phyloP scores from a whole-genome alignment of 805 yeast genomes.

The Kodamaea restingae region DNA sequence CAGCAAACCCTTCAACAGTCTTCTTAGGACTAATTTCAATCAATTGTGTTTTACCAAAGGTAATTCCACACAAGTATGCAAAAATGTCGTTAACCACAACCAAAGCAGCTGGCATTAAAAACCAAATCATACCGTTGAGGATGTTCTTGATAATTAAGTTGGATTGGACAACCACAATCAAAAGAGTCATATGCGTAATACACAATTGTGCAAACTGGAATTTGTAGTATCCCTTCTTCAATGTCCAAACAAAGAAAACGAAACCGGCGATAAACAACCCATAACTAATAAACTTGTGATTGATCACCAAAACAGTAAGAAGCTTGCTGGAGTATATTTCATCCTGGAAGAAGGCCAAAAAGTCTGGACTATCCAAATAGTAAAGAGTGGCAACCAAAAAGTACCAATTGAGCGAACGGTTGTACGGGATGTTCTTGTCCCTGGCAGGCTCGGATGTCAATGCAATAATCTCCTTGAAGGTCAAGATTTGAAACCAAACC shows the following conservation, averaged over 20 bases:
- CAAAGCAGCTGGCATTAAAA: conserved; percentile 82
- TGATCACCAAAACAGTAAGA: conserved; percentile 58
- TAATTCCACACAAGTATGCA: conserved; percentile 95
- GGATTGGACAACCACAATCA: conserved; percentile 89
- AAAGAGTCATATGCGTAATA: conserved; percentile 87
- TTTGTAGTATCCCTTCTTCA: conserved; percentile 82
- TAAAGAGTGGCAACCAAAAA: conserved; percentile 82
- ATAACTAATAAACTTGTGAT: conserved; percentile 83
- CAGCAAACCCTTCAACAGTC: conserved; percentile 95
- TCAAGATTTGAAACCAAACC: conserved; percentile 68
- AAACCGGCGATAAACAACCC: conserved; percentile 82
- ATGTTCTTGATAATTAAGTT: conserved; percentile 89
- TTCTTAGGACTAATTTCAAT: conserved; percentile 94
- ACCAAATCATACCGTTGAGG: conserved; percentile 90
- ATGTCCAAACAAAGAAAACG: conserved; percentile 81
- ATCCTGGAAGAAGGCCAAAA: conserved; percentile 63
- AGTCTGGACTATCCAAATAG: conserved; percentile 82
- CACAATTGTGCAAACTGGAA: conserved; percentile 94
- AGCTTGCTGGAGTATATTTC: conserved; percentile 48
- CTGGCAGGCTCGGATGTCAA: conserved; percentile 80
- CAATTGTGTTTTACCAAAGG: conserved; percentile 90
- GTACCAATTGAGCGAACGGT: conserved; percentile 88
- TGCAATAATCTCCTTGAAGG: conserved; percentile 87
- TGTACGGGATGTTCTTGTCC: conserved; percentile 78
- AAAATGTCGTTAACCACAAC: conserved; percentile 94